phyloP scores from a whole-genome alignment of 1,139 yeast species.

The Protomyces inundatus region DNA sequence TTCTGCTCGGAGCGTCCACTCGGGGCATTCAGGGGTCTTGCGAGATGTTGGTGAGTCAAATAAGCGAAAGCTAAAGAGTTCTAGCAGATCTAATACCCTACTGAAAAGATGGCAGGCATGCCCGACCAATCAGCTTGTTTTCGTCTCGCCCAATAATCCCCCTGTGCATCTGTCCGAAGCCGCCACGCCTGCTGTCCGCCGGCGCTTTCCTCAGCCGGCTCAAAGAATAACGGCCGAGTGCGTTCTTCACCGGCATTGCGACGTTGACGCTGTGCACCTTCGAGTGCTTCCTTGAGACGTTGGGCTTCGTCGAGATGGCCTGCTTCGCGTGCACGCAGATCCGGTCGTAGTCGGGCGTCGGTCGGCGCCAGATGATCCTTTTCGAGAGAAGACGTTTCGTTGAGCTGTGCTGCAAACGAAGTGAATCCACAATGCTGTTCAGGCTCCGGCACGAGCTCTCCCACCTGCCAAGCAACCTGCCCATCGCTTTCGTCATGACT shows the following conservation, averaged over 20 bases:
- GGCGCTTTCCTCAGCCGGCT: background rate
- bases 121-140: background rate
- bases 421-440: slow-evolving; percentile 78
- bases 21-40: too few species aligned
- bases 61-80: too few species aligned
- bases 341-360: slow-evolving; percentile 87
- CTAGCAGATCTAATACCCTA: background rate
- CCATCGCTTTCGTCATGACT: slow-evolving; percentile 34
- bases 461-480: slow-evolving; percentile 56
- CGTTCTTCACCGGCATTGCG: slow-evolving; percentile 40
- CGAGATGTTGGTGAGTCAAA: too few species aligned
- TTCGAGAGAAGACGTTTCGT: slow-evolving; percentile 70
- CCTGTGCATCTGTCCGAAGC: background rate
- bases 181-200: background rate
- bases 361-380: slow-evolving; percentile 65
- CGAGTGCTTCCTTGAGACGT: slow-evolving; percentile 57
- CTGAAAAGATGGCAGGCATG: background rate
- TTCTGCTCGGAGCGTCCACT: too few species aligned
- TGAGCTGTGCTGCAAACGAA: slow-evolving; percentile 70
- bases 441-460: slow-evolving; percentile 56
- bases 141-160: background rate
- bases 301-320: slow-evolving; percentile 72
- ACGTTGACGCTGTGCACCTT: slow-evolving; percentile 73
- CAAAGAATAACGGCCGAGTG: background rate
- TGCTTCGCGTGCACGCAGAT: slow-evolving; percentile 62